Conservation (phyloP, 225 moss, liverwort and hornwort species). For the Sphagnum tenellum region DNA sequence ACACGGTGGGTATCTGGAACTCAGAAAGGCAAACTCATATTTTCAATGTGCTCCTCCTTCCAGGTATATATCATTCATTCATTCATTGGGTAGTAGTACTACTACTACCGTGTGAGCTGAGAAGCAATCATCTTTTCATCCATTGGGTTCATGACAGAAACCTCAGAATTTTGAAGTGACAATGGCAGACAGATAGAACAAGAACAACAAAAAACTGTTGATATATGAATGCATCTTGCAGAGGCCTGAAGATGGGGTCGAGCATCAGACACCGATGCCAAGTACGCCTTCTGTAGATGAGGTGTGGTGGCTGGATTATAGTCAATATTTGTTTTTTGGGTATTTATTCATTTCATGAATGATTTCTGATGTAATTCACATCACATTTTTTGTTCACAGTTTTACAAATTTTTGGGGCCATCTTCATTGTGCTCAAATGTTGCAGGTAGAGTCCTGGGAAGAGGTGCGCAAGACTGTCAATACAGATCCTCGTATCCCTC, state of each 20-base stretch:
- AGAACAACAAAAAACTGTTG: too few relatives aligned
- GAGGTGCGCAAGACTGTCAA: conserved; percentile 38
- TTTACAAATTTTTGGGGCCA: too few relatives aligned
- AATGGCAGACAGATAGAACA: too few relatives aligned
- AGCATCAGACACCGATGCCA: conserved; percentile 48
- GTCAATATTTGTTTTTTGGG: background rate
- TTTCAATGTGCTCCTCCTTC: conserved; percentile 43
- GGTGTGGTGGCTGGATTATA: conserved; percentile 10
- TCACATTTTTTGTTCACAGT: too few relatives aligned
- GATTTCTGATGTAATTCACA: too few relatives aligned
- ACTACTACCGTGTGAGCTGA: too few relatives aligned
- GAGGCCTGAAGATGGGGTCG: conserved; percentile 41
- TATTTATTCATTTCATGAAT: too few relatives aligned
- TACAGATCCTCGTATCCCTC: conserved; percentile 51
- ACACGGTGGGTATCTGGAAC: conserved; percentile 32
- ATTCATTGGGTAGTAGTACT: too few relatives aligned
- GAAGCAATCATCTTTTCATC: background rate
- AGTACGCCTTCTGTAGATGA: conserved; percentile 32
- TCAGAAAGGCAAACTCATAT: conserved; percentile 39
- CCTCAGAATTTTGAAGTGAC: too few relatives aligned
- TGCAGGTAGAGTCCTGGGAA: conserved; percentile 29
- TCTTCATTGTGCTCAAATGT: background rate
- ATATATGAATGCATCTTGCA: conserved; percentile 2
- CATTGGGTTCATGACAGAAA: background rate
- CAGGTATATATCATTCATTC: conserved; percentile 12